Percentiles rank a stretch among this genome's conserved stretches.
phyloP scores from a whole-genome alignment of 108 stramenopile genomes.

The Pseudonitzschia delicatissima region DNA sequence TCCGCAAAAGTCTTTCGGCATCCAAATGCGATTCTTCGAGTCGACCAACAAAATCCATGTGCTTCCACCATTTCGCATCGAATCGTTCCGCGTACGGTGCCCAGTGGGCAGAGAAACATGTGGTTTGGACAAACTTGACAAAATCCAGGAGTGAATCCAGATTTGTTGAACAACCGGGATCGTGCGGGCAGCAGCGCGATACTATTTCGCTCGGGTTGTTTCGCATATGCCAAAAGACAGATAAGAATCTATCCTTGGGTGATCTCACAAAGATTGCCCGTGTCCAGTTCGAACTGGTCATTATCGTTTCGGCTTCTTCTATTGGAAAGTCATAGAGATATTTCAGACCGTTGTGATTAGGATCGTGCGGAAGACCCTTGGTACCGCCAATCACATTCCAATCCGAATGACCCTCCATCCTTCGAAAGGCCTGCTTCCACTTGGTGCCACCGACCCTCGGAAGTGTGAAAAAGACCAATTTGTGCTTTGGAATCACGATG shows the following conservation, averaged over 20 bases:
- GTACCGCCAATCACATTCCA: conserved; percentile 27
- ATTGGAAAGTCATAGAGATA: conserved; percentile 47
- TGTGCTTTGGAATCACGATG: conserved; percentile 44
- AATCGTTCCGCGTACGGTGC: conserved; percentile 36
- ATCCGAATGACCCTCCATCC: conserved; percentile 43
- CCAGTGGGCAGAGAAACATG: conserved; percentile 43
- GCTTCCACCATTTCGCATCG: conserved; percentile 39
- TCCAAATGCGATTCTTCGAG: conserved; percentile 35
- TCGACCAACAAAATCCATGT: conserved; percentile 46
- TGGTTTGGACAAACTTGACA: conserved; percentile 11
- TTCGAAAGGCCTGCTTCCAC: conserved; percentile 50
- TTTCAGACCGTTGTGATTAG: conserved; percentile 42
- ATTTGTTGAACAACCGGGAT: conserved; percentile 19
- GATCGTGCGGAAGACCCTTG: conserved; percentile 33
- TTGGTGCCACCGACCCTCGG: conserved; percentile 40
- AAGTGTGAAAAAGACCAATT: conserved; percentile 48
- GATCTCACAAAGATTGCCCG: conserved; percentile 58
- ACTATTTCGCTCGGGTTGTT: conserved; percentile 15
- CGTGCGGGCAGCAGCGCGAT: conserved; percentile 18
- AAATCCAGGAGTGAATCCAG: not conserved
- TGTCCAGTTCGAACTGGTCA: conserved; percentile 56
- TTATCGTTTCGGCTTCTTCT: conserved; percentile 38
- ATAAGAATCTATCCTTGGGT: conserved; percentile 61
- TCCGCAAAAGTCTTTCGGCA: conserved; percentile 28
- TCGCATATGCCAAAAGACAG: conserved; percentile 23